A percentile compares a stretch with the other conserved stretches of the same genome.
These are phyloP conservation scores for Dovyalis caffra DNA, from an alignment of 345 rosid species.

Conservation along the genomic window DNA sequence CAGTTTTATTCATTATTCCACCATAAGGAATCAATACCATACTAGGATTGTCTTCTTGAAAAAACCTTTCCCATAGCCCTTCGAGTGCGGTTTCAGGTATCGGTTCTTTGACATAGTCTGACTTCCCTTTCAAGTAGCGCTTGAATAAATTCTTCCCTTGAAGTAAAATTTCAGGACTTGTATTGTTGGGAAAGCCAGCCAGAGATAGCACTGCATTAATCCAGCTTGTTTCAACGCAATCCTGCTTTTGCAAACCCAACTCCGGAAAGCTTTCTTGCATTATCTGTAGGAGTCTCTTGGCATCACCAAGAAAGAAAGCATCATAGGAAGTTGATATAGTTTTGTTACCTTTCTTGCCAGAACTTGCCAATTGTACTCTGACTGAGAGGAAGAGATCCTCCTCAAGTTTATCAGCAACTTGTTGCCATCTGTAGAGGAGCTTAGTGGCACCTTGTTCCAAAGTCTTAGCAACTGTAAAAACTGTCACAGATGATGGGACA, in stretches of 20 bases:
- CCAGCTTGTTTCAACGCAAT: background rate
- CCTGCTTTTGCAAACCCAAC: background rate
- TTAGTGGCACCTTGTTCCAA: constrained; percentile 43
- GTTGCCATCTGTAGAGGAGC: constrained; percentile 53
- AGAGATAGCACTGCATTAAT: background rate
- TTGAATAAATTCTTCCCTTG: no score
- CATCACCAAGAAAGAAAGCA: background rate
- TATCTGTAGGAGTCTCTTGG: background rate
- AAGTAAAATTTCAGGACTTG: no score
- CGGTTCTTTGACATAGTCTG: no score
- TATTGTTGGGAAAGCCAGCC: background rate
- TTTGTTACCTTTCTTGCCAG: background rate
- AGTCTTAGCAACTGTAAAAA: constrained; percentile 54
- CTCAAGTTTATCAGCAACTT: constrained; percentile 47
- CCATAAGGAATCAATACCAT: no score
- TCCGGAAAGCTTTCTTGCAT: background rate
- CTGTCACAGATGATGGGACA: constrained; percentile 58
- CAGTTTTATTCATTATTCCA: no score
- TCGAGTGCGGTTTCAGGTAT: no score
- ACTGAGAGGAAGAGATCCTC: constrained; percentile 60
- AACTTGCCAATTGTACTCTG: constrained; percentile 15
- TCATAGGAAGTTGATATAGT: background rate
- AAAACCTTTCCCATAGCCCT: no score
- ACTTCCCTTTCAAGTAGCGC: no score
- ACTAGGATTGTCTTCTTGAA: no score